Percentiles rank a stretch among this genome's conserved stretches.
These are phyloP conservation scores for Xylaria sp. DNA, from an alignment of 2,329 filamentous ascomycete genomes.

Conservation along the genomic window DNA sequence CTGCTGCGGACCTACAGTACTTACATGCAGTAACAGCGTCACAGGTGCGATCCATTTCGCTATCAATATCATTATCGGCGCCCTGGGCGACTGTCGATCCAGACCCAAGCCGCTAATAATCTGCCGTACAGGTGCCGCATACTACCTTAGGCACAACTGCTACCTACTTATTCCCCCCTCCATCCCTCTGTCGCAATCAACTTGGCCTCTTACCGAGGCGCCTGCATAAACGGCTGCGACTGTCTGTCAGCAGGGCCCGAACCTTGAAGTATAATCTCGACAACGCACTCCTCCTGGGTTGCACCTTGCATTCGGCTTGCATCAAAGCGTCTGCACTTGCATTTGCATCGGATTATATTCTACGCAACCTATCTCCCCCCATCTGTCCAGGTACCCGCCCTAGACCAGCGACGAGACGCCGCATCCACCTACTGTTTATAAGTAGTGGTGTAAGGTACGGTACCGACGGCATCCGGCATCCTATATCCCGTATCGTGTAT, in stretches of 20 bases:
- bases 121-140: conserved; percentile 1
- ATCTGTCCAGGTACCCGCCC: conserved; percentile 1
- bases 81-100: conserved; percentile 19
- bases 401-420: background rate
- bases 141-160: background rate
- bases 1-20: conserved; percentile 15
- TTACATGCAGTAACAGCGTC: background rate
- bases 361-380: background rate
- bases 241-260: conserved; percentile 27
- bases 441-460: background rate
- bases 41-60: conserved; percentile 22
- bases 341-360: conserved; percentile 18
- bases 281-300: conserved; percentile 9
- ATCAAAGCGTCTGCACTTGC: conserved; percentile 25
- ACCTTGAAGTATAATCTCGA: conserved; percentile 21
- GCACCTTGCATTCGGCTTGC: conserved; percentile 29
- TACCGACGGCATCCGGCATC: background rate
- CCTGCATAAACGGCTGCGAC: conserved; percentile 16
- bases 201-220: conserved; percentile 21
- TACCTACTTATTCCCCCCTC: background rate
- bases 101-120: conserved; percentile 29
- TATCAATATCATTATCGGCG: conserved; percentile 4
- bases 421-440: conserved; percentile 4
- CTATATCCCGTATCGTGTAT: background rate
- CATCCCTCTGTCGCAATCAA: conserved; percentile 12